These are phyloP conservation scores for Elsinoe batatas DNA, from an alignment of 2,329 filamentous ascomycete genomes.

Conservation along the genomic window DNA sequence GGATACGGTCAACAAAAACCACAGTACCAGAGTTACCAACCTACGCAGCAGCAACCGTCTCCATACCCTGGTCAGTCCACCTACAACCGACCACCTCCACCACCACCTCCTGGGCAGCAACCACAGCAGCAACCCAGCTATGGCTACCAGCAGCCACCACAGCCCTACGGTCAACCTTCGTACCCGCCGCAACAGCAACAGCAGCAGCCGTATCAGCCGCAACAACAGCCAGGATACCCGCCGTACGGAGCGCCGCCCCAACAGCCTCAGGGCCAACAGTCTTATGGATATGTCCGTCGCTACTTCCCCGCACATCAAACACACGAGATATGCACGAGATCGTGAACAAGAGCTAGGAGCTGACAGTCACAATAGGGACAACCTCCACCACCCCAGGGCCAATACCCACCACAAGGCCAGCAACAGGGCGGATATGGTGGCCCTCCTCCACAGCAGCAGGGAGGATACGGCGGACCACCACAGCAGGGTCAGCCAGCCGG, in stretches of 20 bases:
- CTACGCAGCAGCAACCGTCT: conserved; percentile 26
- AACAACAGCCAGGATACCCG: conserved; percentile 19
- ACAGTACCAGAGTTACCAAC: conserved; percentile 21
- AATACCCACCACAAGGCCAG: conserved; percentile 6
- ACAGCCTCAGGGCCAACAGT: conserved; percentile 1
- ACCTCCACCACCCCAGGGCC: conserved; percentile 15
- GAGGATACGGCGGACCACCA: conserved; percentile 19
- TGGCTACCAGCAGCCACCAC: conserved; percentile 18
- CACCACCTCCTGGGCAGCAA: conserved; percentile 21
- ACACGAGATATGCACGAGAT: background rate
- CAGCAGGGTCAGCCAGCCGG: conserved; percentile 32
- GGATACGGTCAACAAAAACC: conserved; percentile 25
- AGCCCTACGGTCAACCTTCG: conserved; percentile 17
- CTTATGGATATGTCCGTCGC: conserved; percentile 18
- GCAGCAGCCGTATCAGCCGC: conserved; percentile 9
- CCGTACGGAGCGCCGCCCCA: conserved; percentile 13
- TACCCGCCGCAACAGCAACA: conserved; percentile 17
- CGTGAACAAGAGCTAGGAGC: conserved; percentile 9
- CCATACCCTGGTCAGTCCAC: conserved; percentile 10
- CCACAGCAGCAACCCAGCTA: conserved; percentile 11
- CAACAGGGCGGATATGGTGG: conserved; percentile 19
- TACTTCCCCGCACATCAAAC: conserved; percentile 15
- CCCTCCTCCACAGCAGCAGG: conserved; percentile 21
- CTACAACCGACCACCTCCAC: conserved; percentile 31
- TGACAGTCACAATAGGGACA: conserved; percentile 10